Evolutionary conservation across 768 basidiomycete genomes (phyloP).

Genomic region (Baorangia bicolor): DNA sequence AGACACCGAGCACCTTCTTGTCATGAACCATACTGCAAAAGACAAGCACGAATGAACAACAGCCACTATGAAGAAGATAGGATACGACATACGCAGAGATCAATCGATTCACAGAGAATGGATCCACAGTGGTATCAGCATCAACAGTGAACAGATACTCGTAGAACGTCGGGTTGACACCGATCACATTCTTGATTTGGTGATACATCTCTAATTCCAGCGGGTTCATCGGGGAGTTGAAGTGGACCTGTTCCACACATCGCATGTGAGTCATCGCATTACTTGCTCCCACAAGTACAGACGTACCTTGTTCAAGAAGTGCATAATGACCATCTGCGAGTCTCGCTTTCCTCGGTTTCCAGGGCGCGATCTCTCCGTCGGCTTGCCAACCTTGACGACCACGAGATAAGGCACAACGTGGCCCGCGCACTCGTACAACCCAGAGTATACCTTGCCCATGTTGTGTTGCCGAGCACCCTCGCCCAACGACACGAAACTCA

Average conservation of each 20-base stretch:
- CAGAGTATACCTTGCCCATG: conserved; percentile 97
- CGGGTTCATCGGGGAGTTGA: conserved; percentile 94
- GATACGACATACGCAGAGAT: conserved; percentile 78
- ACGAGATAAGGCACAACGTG: conserved; percentile 96
- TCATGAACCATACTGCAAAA: conserved; percentile 88
- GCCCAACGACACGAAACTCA: conserved; percentile 91
- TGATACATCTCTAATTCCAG: conserved; percentile 98
- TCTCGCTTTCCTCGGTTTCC: conserved; percentile 99
- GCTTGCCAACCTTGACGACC: conserved; percentile 92
- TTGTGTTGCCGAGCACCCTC: conserved; percentile 97
- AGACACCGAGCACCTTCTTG: conserved; percentile 89
- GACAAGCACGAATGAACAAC: neutral
- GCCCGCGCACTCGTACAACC: conserved; percentile 88
- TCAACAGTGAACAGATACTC: conserved; percentile 94
- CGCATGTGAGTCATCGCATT: neutral
- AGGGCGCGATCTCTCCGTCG: conserved; percentile 87
- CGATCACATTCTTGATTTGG: conserved; percentile 99
- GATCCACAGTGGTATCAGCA: conserved; percentile 92
- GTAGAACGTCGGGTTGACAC: conserved; percentile 98
- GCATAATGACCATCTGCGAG: conserved; percentile 94
- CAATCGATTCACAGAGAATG: conserved; percentile 82
- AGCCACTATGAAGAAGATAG: neutral
- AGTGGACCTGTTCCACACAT: conserved; percentile 70
- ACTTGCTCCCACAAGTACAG: neutral
- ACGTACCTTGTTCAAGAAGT: conserved; percentile 92